These are phyloP conservation scores for Eucalyptus tenuipes DNA, from an alignment of 345 rosid species.

Conservation along the genomic window DNA sequence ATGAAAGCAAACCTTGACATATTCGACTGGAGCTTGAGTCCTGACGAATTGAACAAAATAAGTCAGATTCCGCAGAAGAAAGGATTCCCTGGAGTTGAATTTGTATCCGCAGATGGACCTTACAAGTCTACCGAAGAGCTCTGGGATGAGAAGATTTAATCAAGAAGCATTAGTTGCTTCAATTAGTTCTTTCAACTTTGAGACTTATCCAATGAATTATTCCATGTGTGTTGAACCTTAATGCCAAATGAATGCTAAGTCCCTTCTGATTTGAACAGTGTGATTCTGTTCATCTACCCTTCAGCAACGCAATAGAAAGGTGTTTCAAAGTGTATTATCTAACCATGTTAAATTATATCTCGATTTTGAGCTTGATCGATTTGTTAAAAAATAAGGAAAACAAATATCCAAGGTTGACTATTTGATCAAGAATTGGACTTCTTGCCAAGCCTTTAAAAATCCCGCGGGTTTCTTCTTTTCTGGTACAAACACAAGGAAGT, in stretches of 20 bases:
- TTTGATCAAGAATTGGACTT: background rate
- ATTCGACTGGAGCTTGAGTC: slow-evolving; percentile 14
- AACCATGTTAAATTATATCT: too few relatives aligned
- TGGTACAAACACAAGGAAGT: background rate
- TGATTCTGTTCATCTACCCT: background rate
- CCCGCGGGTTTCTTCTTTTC: background rate
- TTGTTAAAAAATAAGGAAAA: background rate
- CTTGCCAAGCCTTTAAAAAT: background rate
- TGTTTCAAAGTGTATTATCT: background rate
- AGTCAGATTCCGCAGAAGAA: slow-evolving; percentile 6
- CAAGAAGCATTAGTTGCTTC: background rate
- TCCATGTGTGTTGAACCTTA: background rate
- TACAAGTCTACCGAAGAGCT: slow-evolving; percentile 9
- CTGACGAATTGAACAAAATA: slow-evolving; percentile 4
- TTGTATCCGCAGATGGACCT: slow-evolving; percentile 3
- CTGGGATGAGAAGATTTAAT: slow-evolving; percentile 15
- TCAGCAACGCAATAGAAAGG: background rate
- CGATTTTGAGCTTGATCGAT: background rate
- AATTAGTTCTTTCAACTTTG: background rate
- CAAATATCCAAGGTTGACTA: background rate
- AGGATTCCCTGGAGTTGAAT: background rate
- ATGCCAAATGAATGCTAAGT: background rate
- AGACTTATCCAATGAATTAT: background rate
- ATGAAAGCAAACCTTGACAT: slow-evolving; percentile 10
- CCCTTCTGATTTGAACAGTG: background rate